These are phyloP conservation scores for Aspergillus pseudonomiae DNA, from an alignment of 2,329 filamentous ascomycete species.

Conservation along the genomic window DNA sequence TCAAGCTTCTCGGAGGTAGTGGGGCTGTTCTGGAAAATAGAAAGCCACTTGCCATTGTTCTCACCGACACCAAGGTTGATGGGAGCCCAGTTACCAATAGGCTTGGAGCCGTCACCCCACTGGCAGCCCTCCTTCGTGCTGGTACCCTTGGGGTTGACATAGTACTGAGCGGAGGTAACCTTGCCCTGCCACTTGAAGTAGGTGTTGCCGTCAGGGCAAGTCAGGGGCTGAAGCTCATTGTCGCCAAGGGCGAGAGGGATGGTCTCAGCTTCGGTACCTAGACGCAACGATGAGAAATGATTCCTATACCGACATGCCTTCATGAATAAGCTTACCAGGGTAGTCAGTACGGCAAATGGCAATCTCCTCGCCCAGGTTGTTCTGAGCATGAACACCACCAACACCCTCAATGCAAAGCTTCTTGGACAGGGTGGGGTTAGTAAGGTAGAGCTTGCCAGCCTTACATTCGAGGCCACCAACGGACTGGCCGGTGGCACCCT, in stretches of 20 bases:
- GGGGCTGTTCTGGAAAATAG: conserved; percentile 81
- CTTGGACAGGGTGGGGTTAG: conserved; percentile 64
- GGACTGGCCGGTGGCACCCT: conserved; percentile 80
- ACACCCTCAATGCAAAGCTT: conserved; percentile 76
- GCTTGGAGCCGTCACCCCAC: conserved; percentile 67
- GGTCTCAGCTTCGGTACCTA: conserved; percentile 78
- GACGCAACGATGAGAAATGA: not conserved
- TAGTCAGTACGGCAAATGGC: conserved; percentile 95
- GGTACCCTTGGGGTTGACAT: conserved; percentile 83
- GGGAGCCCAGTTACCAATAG: conserved; percentile 81
- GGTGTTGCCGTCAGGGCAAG: conserved; percentile 70
- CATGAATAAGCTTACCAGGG: conserved; percentile 62
- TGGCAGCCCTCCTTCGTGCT: conserved; percentile 69
- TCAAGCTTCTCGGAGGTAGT: conserved; percentile 71
- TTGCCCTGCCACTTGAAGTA: conserved; percentile 80
- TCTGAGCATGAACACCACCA: conserved; percentile 72
- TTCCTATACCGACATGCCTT: not conserved
- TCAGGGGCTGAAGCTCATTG: conserved; percentile 65
- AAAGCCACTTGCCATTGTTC: conserved; percentile 74
- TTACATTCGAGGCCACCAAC: conserved; percentile 82
- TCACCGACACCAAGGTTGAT: conserved; percentile 82
- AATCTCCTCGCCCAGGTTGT: conserved; percentile 68
- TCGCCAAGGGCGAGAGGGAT: conserved; percentile 69
- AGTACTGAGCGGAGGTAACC: conserved; percentile 89
- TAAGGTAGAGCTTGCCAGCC: conserved; percentile 74